A percentile compares a stretch with the other conserved stretches of the same genome.
These are phyloP conservation scores for Heracleum sosnowskyi DNA, from an alignment of 129 eudicot genomes.

Conservation along the genomic window DNA sequence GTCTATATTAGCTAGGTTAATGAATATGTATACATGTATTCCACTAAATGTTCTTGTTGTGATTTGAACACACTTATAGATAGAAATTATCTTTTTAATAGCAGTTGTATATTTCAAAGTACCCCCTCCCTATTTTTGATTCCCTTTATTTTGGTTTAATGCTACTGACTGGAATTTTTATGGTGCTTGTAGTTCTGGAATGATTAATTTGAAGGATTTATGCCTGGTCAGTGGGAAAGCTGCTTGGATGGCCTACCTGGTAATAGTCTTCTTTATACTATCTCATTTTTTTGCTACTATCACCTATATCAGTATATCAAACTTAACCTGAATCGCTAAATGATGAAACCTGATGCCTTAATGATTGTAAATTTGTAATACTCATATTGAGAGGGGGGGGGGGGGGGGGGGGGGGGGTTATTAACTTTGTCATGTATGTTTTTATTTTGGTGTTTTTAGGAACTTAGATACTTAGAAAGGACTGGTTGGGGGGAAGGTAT, in stretches of 20 bases:
- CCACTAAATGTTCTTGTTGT: background rate
- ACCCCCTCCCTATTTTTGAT: background rate
- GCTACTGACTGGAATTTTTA: background rate
- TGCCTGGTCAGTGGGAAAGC: slow-evolving; percentile 96
- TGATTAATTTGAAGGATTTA: slow-evolving; percentile 76
- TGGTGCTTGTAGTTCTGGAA: slow-evolving; percentile 55
- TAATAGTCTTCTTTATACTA: slow-evolving; percentile 18
- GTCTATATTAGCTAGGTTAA: background rate
- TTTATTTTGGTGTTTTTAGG: background rate
- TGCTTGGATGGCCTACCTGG: slow-evolving; percentile 99
- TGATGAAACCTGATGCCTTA: background rate
- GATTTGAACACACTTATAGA: background rate
- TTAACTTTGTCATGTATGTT: background rate
- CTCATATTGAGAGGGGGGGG: background rate
- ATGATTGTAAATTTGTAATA: background rate
- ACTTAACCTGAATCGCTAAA: background rate
- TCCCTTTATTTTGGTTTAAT: background rate
- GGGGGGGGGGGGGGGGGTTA: background rate
- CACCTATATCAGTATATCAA: background rate
- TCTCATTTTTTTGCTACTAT: background rate
- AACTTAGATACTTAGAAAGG: background rate
- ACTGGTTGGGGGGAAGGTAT: background rate
- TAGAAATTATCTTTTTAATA: background rate
- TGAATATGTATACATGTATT: background rate
- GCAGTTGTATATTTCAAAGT: background rate